phyloP scores from a whole-genome alignment of 108 stramenopile genomes.

The Skeletonema tropicum region DNA sequence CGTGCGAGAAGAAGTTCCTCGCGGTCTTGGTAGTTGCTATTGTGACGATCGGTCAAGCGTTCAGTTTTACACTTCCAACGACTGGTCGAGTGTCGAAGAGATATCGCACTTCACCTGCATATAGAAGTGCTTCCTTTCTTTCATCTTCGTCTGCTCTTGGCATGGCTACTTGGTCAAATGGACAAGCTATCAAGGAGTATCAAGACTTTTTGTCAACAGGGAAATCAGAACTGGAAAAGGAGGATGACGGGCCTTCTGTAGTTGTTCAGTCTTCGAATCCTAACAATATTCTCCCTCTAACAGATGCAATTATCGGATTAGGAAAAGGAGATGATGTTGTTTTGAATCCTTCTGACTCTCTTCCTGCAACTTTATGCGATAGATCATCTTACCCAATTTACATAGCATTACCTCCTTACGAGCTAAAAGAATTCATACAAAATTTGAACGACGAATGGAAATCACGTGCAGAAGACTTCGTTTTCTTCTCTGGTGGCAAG shows the following conservation, averaged over 20 bases:
- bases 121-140: too few relatives aligned
- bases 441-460: slow-evolving; percentile 63
- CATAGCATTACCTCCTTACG: slow-evolving; percentile 68
- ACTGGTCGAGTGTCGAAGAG: too few relatives aligned
- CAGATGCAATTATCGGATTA: slow-evolving; percentile 58
- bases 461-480: slow-evolving; percentile 64
- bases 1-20: not conserved
- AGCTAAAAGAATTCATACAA: slow-evolving; percentile 62
- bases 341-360: slow-evolving; percentile 53
- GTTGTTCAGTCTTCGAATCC: slow-evolving; percentile 60
- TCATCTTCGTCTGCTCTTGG: slow-evolving; percentile 13
- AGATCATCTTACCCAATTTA: slow-evolving; percentile 75
- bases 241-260: slow-evolving; percentile 69
- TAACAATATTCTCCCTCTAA: slow-evolving; percentile 38
- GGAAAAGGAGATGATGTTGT: slow-evolving; percentile 74
- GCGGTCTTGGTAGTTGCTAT: not conserved
- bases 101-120: not conserved
- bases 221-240: slow-evolving; percentile 65
- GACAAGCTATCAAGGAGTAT: slow-evolving; percentile 57
- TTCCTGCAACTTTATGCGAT: slow-evolving; percentile 55
- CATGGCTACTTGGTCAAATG: slow-evolving; percentile 57
- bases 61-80: not conserved
- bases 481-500: slow-evolving; percentile 80
- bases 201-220: slow-evolving; percentile 76
- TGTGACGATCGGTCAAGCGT: not conserved